Base-by-base conservation (phyloP, 352 stramenopile species). In the Peronosclerospora sorghi region DNA sequence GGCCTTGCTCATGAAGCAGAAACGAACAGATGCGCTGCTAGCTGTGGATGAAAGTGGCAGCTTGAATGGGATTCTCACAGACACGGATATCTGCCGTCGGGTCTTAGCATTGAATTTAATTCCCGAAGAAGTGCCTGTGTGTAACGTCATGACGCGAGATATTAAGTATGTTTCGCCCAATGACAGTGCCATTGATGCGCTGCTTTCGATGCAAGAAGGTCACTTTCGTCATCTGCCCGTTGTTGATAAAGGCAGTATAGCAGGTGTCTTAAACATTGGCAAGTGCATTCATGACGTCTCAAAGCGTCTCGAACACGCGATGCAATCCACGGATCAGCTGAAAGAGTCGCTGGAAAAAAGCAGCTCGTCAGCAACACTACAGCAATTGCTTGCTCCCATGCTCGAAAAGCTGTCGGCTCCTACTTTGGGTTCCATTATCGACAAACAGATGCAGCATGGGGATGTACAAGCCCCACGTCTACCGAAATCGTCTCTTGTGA, bases 271-370 rank as follows among this genome's bases (percentile, higher is more conserved):
- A 21, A 97, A 98, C 68, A 98, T 99, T 68, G 95, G 93, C 12
- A 97, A 98, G 50, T 99, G 96, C 49, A 80, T 99, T 40, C 97
- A 98, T 66, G 95, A 98, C 54, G 95, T 97, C 0, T 98, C 97
- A 2, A 89, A 87, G 54, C 96, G 96, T 5, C 73, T 99, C 2
- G 95, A 98, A 52, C 84, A 90, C 38, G 82, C 77, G 5, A 88
- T 68, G 23, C 58, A 83, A 39, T 91, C 82, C 1, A 90, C 73
- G 2, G 76, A 94, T 35, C 72, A 90, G 48, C 53, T 94, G 10
- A 87, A 91, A 54, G 71, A 77, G 15, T 87, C 75, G 0, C 52
- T 92, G 10, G 75, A 90, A 39, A 83, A 83, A 46, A 81, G 70
- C 18, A 73, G 72, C 9, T 68, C 66, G 20, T 84, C 73, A n/a